Base-by-base conservation (phyloP, 1,284 basidiomycete species). In the Waitea zeae region DNA sequence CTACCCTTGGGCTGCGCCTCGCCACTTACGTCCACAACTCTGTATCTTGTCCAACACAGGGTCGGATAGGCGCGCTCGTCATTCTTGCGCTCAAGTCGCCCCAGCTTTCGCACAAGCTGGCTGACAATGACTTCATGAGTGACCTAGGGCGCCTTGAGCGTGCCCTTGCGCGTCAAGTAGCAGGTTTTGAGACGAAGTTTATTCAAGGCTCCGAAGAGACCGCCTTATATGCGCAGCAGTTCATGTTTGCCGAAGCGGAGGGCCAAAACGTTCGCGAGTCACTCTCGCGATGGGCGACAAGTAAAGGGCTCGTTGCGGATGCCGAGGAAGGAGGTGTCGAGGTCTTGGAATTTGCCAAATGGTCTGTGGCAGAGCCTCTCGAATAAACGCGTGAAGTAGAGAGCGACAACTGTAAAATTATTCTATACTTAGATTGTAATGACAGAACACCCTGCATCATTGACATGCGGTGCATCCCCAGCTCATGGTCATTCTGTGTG, bases 11-110 rank as follows among this genome's bases (percentile, higher is more conserved):
- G 3, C 57, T 75, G 31, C 72, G 86, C 20, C 62, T 84, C 6
- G 77, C 75, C 3, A 74, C 79, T 0, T 95, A 90, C 56, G 63
- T 77, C 2, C 92, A 96, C 48, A 84, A 77, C 6, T 60, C 49
- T 31, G 62, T 55, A 41, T 38, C 41, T 37, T 49, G n/a, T 45
- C 54, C 37, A 54, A 62, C 58, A 17, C 70, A 75, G 43, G 82
- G 87, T 20, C 72, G 75, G 36, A 68, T 89, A 31, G 80, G 72
- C 17, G 62, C 70, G 3, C 58, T 93, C 12, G 70, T 74, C 3
- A 58, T 86, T 2, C 54, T 84, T 3, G 62, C 61, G 3, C 58
- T 84, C 29, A 63, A 67, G 41, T 63, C 65, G 22, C 57, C 52
- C 19, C 54, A 52, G 19, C 52, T 69, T 36, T 52, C 51, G 26